These are phyloP conservation scores for Dalbergia cultrata DNA, from an alignment of 306 rosid species.

Conservation along the genomic window DNA sequence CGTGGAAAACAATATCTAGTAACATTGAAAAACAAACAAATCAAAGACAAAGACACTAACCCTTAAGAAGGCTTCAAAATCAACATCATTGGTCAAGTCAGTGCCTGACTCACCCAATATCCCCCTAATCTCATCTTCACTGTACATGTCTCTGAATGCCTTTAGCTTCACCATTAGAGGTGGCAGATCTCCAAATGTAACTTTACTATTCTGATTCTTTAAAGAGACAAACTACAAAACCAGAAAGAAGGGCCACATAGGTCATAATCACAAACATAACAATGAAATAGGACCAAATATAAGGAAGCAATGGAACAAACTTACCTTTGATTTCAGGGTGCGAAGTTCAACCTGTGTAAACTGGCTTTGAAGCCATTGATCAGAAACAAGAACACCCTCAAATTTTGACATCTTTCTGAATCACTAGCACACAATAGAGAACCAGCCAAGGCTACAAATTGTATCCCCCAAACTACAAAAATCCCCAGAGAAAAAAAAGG, in stretches of 20 bases:
- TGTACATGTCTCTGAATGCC: constrained; percentile 67
- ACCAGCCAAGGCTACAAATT: constrained; percentile 25
- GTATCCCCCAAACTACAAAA: constrained; percentile 43
- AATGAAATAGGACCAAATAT: constrained; percentile 17
- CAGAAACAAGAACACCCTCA: constrained; percentile 83
- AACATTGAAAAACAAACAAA: not conserved
- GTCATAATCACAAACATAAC: constrained; percentile 22
- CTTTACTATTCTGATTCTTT: constrained; percentile 79
- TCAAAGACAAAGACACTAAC: constrained; percentile 55
- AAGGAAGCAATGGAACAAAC: constrained; percentile 39
- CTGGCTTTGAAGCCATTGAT: constrained; percentile 93
- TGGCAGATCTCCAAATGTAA: constrained; percentile 75
- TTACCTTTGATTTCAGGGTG: constrained; percentile 80
- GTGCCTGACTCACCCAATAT: constrained; percentile 70
- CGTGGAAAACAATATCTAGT: not conserved
- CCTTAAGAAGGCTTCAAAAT: constrained; percentile 89
- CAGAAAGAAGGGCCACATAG: constrained; percentile 36
- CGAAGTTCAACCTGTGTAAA: constrained; percentile 98
- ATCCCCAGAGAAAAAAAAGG: constrained; percentile 10
- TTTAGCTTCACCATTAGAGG: constrained; percentile 72
- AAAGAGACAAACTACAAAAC: constrained; percentile 62
- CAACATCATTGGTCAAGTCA: constrained; percentile 68
- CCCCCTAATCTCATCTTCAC: constrained; percentile 73
- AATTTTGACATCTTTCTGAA: constrained; percentile 77
- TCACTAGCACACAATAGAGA: constrained; percentile 34